A percentile compares a stretch with the other conserved stretches of the same genome.
These are phyloP conservation scores for Aspergillus diversus DNA, from an alignment of 495 filamentous ascomycete species.

Conservation along the genomic window DNA sequence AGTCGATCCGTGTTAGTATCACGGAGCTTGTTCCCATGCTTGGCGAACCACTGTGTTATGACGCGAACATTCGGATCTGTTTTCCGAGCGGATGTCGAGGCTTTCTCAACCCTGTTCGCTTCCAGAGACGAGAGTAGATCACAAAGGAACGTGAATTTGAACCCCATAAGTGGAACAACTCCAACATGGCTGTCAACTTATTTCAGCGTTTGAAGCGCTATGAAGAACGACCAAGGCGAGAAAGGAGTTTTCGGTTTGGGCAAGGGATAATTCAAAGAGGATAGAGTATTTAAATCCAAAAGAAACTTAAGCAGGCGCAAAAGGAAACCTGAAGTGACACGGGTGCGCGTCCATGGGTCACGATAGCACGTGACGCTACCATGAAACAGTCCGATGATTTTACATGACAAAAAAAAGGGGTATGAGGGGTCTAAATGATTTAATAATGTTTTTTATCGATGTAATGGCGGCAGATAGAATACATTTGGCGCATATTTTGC, in stretches of 20 bases:
- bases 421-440: not conserved
- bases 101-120: slow-evolving; percentile 43
- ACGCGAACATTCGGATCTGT: slow-evolving; percentile 39
- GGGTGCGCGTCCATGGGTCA: slow-evolving; percentile 38
- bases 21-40: slow-evolving; percentile 55
- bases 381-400: not conserved
- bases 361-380: slow-evolving; percentile 43
- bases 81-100: slow-evolving; percentile 33
- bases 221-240: too few relatives aligned
- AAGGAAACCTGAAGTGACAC: slow-evolving; percentile 12
- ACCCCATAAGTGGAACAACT: slow-evolving; percentile 57
- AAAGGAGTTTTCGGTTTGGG: too few relatives aligned
- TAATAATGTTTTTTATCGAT: not conserved
- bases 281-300: not conserved
- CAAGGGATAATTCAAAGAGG: not conserved
- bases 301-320: not conserved
- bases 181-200: not conserved
- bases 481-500: slow-evolving; percentile 21
- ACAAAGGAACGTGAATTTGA: slow-evolving; percentile 63
- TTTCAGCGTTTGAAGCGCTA: too few relatives aligned
- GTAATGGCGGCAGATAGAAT: slow-evolving; percentile 22
- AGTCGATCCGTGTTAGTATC: slow-evolving; percentile 53
- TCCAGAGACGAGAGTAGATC: slow-evolving; percentile 63
- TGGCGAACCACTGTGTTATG: slow-evolving; percentile 63
- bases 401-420: not conserved